A percentile compares a stretch with the other conserved stretches of the same genome.
Evolutionary conservation across 2,329 filamentous ascomycete species (phyloP).

Genomic region (Fusarium palustre): DNA sequence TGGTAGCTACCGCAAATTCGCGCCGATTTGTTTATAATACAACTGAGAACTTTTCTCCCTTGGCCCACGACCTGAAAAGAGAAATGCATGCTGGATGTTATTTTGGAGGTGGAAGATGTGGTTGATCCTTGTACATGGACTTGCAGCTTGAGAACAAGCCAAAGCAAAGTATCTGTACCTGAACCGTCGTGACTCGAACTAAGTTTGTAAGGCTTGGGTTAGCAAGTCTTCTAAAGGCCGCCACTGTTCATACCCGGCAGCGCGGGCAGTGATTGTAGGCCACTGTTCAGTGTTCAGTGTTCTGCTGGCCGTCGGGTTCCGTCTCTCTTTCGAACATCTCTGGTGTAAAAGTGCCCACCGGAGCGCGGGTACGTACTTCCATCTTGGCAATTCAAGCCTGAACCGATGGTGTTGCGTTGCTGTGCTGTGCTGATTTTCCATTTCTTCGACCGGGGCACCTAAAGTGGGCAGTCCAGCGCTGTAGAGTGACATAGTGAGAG

Average conservation of each 20-base stretch:
- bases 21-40: conserved; percentile 11
- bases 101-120: not conserved
- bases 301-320: not conserved
- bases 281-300: conserved; percentile 5
- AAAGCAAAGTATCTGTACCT: conserved; percentile 14
- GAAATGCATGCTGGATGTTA: conserved; percentile 27
- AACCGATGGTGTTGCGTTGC: conserved; percentile 26
- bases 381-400: conserved; percentile 32
- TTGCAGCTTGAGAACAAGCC: not conserved
- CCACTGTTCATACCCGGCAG: conserved; percentile 4
- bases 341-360: conserved; percentile 31
- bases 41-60: conserved; percentile 27
- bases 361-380: conserved; percentile 38
- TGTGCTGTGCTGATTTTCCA: conserved; percentile 34
- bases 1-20: conserved; percentile 9
- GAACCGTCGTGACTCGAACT: conserved; percentile 20
- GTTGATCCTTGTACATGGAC: conserved; percentile 14
- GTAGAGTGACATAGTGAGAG: conserved; percentile 19
- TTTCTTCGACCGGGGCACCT: conserved; percentile 34
- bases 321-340: conserved; percentile 10
- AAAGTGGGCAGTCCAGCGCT: conserved; percentile 28
- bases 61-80: conserved; percentile 7
- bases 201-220: conserved; percentile 34
- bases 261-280: not conserved
- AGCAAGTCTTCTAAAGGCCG: conserved; percentile 18